phyloP scores from a whole-genome alignment of 371 early-diverging fungal genomes.

The Syncephalastrum monosporum region DNA sequence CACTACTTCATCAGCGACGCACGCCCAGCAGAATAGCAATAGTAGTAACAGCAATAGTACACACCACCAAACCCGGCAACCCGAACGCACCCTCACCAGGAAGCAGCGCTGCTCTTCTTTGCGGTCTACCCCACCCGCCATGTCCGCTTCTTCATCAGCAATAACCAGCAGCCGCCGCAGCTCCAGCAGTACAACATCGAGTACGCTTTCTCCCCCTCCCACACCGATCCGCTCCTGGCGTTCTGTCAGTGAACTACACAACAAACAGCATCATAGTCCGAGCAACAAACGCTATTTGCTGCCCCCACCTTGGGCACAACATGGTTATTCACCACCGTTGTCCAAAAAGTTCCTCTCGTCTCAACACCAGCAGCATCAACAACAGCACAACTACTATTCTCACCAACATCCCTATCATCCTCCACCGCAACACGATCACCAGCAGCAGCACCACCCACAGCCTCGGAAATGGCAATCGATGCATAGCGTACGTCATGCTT shows the following conservation, averaged over 20 bases:
- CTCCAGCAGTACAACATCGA: not conserved
- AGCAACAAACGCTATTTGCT: not conserved
- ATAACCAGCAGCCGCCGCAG: not conserved
- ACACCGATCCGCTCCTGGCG: constrained; percentile 4
- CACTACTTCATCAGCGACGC: not conserved
- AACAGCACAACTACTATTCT: constrained; percentile 1
- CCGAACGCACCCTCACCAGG: not conserved
- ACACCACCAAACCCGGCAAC: not conserved
- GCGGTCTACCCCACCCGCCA: constrained; percentile 2
- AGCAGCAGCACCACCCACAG: constrained; percentile 1
- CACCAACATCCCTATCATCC: constrained; percentile 1
- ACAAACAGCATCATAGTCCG: too few species aligned
- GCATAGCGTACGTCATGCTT: constrained; percentile 9
- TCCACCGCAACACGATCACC: not conserved
- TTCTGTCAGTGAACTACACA: constrained; percentile 10
- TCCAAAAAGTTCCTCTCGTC: not conserved
- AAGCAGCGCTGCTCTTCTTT: constrained; percentile 3
- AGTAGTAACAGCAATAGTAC: not conserved
- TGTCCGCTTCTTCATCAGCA: not conserved
- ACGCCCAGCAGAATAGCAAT: constrained; percentile 2
- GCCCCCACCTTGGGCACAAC: constrained; percentile 3
- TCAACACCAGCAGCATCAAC: constrained; percentile 3
- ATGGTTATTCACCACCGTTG: constrained; percentile 5
- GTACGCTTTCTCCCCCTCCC: constrained; percentile 1
- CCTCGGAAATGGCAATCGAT: constrained; percentile 10